A percentile compares a stretch with the other conserved stretches of the same genome.
These are phyloP conservation scores for Tilletia setariae DNA, from an alignment of 1,284 basidiomycete species.

Conservation along the genomic window DNA sequence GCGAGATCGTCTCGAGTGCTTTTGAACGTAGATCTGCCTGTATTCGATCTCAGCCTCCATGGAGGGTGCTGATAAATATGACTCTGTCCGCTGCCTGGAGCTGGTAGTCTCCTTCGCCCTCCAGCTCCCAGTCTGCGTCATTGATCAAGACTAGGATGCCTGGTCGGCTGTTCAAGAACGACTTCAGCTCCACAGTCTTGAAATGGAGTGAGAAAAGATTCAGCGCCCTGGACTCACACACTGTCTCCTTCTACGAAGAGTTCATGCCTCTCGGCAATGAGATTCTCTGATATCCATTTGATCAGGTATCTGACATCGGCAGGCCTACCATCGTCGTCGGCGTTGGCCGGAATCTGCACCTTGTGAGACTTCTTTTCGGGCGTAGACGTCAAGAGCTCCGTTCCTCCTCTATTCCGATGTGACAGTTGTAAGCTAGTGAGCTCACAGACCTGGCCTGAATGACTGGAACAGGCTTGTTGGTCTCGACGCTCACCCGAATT, in stretches of 20 bases:
- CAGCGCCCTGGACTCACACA: conserved; percentile 83
- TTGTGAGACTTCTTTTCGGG: conserved; percentile 46
- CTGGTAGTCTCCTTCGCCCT: conserved; percentile 84
- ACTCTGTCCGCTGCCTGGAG: conserved; percentile 80
- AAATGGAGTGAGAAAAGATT: background rate
- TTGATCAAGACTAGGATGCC: conserved; percentile 94
- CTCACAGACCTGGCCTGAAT: too few species aligned
- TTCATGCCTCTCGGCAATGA: conserved; percentile 80
- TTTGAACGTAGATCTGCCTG: too few species aligned
- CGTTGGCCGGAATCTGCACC: conserved; percentile 30
- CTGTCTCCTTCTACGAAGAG: conserved; percentile 83
- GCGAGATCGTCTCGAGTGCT: too few species aligned
- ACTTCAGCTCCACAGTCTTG: too few species aligned
- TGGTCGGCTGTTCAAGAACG: conserved; percentile 68
- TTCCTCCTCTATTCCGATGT: conserved; percentile 36
- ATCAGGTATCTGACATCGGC: conserved; percentile 74
- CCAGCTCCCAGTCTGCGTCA: conserved; percentile 96
- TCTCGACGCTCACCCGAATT: conserved; percentile 9
- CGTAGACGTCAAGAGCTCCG: conserved; percentile 47
- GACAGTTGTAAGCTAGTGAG: too few species aligned
- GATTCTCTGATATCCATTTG: conserved; percentile 70
- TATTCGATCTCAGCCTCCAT: conserved; percentile 64
- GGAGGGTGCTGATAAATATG: conserved; percentile 92
- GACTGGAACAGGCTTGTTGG: too few species aligned
- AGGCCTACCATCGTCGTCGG: conserved; percentile 54